phyloP scores from a whole-genome alignment of 1,284 basidiomycete species.

The Ustilago loliicola region DNA sequence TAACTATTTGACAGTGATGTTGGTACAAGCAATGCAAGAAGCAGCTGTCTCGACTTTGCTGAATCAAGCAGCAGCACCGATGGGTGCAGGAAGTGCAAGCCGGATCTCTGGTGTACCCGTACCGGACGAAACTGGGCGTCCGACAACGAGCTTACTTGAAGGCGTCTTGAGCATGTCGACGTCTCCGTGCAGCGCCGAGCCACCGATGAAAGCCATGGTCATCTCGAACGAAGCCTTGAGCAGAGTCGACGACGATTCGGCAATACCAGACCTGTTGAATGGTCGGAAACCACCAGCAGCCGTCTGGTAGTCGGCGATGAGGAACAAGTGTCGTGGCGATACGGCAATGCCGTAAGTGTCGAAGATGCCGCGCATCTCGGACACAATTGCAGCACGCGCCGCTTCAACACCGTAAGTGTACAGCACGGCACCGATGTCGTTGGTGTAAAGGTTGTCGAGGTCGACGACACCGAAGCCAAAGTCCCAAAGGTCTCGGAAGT shows the following conservation, averaged over 20 bases:
- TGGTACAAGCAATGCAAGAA: constrained; percentile 17
- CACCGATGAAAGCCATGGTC: constrained; percentile 93
- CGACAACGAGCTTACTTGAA: constrained; percentile 88
- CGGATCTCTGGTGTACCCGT: constrained; percentile 64
- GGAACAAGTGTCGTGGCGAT: constrained; percentile 90
- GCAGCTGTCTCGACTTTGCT: neutral
- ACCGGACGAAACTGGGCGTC: constrained; percentile 63
- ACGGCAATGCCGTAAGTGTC: constrained; percentile 96
- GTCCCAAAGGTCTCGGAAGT: constrained; percentile 90
- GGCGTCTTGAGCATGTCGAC: constrained; percentile 91
- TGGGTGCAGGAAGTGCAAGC: constrained; percentile 42
- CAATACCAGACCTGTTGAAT: constrained; percentile 95
- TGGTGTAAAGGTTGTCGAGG: constrained; percentile 87
- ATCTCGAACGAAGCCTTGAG: constrained; percentile 98
- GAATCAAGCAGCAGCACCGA: constrained; percentile 32
- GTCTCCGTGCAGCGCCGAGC: constrained; percentile 93
- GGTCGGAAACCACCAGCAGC: constrained; percentile 97
- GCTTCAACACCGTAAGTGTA: constrained; percentile 80
- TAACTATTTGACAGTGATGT: constrained; percentile 33
- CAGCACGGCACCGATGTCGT: constrained; percentile 93
- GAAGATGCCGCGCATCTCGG: constrained; percentile 92
- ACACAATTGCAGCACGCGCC: constrained; percentile 71
- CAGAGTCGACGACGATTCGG: constrained; percentile 89
- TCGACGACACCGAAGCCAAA: constrained; percentile 85
- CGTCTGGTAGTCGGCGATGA: constrained; percentile 99